A percentile compares a stretch with the other conserved stretches of the same genome.
phyloP scores from a whole-genome alignment of 2,329 filamentous ascomycete genomes.

The Orbilia ellipsospora region DNA sequence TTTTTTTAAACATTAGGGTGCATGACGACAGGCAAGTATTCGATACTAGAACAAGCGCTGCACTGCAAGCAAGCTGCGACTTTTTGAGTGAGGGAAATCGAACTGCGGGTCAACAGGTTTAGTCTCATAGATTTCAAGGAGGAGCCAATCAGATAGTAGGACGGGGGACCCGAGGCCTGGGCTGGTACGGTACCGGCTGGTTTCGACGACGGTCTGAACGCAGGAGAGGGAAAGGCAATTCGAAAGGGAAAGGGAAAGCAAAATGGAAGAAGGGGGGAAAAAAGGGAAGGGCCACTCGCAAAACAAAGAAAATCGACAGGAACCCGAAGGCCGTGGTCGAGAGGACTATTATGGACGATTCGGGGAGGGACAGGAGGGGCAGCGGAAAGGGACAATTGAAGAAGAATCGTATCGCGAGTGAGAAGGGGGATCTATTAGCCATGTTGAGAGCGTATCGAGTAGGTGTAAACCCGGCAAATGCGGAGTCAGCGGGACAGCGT shows the following conservation, averaged over 20 bases:
- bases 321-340: conserved; percentile 40
- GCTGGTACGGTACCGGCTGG: conserved; percentile 11
- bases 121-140: neutral
- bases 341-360: conserved; percentile 26
- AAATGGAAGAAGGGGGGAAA: neutral
- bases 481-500: conserved; percentile 20
- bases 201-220: conserved; percentile 26
- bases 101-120: neutral
- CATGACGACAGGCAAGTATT: conserved; percentile 8
- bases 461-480: conserved; percentile 53
- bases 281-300: neutral
- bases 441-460: conserved; percentile 34
- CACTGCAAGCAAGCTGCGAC: conserved; percentile 17
- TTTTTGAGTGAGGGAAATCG: conserved; percentile 1
- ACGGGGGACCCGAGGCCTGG: conserved; percentile 27
- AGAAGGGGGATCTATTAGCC: conserved; percentile 39
- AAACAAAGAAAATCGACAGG: neutral
- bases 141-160: conserved; percentile 37
- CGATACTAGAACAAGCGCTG: too few relatives aligned
- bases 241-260: conserved; percentile 5
- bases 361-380: conserved; percentile 23
- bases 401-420: conserved; percentile 12
- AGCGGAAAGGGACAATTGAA: conserved; percentile 14
- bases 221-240: conserved; percentile 32
- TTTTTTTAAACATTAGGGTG: conserved; percentile 26